These are phyloP conservation scores for Neopestalotiopsis clavispora DNA, from an alignment of 2,329 filamentous ascomycete species.

Conservation along the genomic window DNA sequence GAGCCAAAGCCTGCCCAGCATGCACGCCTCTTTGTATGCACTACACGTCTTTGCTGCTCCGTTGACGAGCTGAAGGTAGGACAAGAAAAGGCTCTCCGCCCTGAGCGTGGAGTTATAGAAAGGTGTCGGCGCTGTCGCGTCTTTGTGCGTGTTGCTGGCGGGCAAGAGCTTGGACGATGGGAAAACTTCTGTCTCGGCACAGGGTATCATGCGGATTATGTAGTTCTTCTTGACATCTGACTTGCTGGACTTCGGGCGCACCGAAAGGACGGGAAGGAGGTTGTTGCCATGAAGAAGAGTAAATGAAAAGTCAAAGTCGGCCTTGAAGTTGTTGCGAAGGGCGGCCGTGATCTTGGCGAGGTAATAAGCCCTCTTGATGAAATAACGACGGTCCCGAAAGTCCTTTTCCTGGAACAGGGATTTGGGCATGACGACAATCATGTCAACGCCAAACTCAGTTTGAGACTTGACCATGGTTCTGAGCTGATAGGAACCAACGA, in stretches of 20 bases:
- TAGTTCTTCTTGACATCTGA: constrained; percentile 39
- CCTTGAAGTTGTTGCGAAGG: constrained; percentile 62
- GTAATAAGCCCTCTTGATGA: constrained; percentile 93
- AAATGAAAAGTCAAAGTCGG: constrained; percentile 64
- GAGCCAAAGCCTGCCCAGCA: constrained; percentile 88
- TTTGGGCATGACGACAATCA: constrained; percentile 85
- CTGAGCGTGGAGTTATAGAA: constrained; percentile 90
- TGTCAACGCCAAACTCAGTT: constrained; percentile 68
- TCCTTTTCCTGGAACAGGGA: constrained; percentile 91
- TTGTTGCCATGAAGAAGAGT: constrained; percentile 73
- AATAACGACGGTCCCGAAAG: constrained; percentile 90
- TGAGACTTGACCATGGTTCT: constrained; percentile 74
- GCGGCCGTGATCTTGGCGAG: constrained; percentile 79
- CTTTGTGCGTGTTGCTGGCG: constrained; percentile 68
- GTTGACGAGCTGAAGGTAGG: constrained; percentile 78
- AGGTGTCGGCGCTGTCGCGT: constrained; percentile 62
- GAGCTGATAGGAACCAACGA: constrained; percentile 85
- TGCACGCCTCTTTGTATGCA: constrained; percentile 81
- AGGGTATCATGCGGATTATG: constrained; percentile 78
- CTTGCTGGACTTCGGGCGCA: constrained; percentile 42
- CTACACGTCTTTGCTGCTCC: constrained; percentile 71
- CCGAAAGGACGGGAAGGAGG: constrained; percentile 71
- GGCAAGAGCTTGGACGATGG: constrained; percentile 73
- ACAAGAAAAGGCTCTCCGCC: constrained; percentile 73
- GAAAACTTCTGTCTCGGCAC: constrained; percentile 72